These are phyloP conservation scores for Carnegiea gigantea DNA, from an alignment of 179 eudicot genomes.

Conservation along the genomic window DNA sequence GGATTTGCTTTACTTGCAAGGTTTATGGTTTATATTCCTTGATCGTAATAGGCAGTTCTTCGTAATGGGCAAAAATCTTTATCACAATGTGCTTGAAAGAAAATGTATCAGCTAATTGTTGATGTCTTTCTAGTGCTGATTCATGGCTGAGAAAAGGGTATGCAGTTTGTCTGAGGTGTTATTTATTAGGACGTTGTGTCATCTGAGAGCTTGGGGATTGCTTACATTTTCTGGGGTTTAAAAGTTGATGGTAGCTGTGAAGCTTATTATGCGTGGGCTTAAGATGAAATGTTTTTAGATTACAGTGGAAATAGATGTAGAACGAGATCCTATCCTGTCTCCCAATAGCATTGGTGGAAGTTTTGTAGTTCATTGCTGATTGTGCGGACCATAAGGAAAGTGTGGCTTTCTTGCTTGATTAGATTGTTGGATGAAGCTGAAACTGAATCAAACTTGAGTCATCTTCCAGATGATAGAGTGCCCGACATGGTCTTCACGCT, in stretches of 20 bases:
- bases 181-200: background rate
- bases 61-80: background rate
- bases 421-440: conserved; percentile 13
- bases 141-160: background rate
- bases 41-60: background rate
- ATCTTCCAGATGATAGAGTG: background rate
- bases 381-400: background rate
- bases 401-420: conserved; percentile 8
- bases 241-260: conserved; percentile 18
- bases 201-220: background rate
- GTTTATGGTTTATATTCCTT: background rate
- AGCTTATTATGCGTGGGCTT: background rate
- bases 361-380: background rate
- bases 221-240: background rate
- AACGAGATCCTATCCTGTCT: conserved; percentile 14
- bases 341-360: conserved; percentile 1
- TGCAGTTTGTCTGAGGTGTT: background rate
- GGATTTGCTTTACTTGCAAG: background rate
- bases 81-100: background rate
- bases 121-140: background rate
- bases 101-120: background rate
- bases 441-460: background rate
- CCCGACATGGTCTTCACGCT: background rate
- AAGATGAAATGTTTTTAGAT: background rate
- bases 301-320: conserved; percentile 4